Base-by-base conservation (phyloP, 148 eudicot genomes). In the Bassia scoparia region DNA sequence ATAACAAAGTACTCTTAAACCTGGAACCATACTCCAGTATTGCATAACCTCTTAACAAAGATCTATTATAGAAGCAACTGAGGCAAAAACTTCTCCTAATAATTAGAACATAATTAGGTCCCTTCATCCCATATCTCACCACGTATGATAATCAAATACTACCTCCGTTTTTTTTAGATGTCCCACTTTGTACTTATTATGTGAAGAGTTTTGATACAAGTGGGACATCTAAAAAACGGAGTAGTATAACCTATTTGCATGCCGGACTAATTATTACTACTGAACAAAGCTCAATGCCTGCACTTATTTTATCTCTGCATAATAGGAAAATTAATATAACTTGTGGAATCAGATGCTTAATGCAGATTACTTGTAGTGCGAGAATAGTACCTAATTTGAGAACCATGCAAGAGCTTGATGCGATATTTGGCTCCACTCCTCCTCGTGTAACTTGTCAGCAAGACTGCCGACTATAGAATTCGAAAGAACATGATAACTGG, bases 401-500 rank as follows among this genome's bases (percentile, higher is more conserved):
- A 67, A 81, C 67, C 65, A 92, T 85, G 73, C 41, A 30, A 90
- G 83, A 30, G 83, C 86, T 77, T 88, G 88, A 72, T 83, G n/a
- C 80, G 53, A 85, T 79, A 80, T 81, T 81, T 27, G 93, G 83
- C 74, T 77, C 97, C 96, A 92, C 71, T 95, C 97, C 74, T 95
- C 96, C 79, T 88, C 89, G 53, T 95, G 99, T 63, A 95, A 77
- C 79, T 88, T 95, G 56, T 83, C 85, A 6, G 96, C 87, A 34
- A 95, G 97, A 83, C 71, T 92, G 16, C 88, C 27, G 59, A 83
- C 80, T 89, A 30, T 89, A 92, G 17, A 88, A 81, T 69, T 84
- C 79, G 34, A 83, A 95, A 95, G 84, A 95, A 87, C 97, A 95
- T 80, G 80, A n/a, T 95, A 95, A 81, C 92, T 95, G 15, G 96